A percentile compares a stretch with the other conserved stretches of the same genome.
Evolutionary conservation across 495 filamentous ascomycete species (phyloP).

Genomic region (Peziza echinospora): DNA sequence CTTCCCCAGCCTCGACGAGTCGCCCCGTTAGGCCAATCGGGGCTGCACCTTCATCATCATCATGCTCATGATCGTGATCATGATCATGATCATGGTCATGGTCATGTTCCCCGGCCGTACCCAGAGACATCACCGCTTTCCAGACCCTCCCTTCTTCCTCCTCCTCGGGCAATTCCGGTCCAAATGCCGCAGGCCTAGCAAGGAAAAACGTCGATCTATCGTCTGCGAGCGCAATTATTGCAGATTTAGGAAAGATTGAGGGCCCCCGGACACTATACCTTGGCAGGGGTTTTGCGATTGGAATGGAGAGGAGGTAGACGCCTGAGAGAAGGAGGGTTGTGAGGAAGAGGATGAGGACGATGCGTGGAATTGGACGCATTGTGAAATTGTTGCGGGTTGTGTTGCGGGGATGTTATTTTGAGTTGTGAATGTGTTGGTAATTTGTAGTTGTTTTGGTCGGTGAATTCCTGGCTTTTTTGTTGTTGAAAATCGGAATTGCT

Average conservation of each 20-base stretch:
- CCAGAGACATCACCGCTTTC: conserved; percentile 84
- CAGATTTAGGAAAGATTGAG: conserved; percentile 80
- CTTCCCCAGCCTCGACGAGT: not conserved
- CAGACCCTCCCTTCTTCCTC: conserved; percentile 57
- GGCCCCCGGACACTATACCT: conserved; percentile 25
- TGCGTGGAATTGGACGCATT: not conserved
- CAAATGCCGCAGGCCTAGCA: conserved; percentile 82
- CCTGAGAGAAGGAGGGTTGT: conserved; percentile 34
- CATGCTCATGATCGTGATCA: too few species aligned
- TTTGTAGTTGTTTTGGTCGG: too few species aligned
- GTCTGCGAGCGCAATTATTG: conserved; percentile 86
- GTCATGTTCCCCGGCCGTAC: conserved; percentile 32
- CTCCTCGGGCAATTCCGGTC: conserved; percentile 48
- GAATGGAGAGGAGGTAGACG: conserved; percentile 31
- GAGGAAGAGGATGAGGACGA: conserved; percentile 21
- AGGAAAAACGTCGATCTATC: conserved; percentile 95
- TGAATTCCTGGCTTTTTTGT: too few species aligned
- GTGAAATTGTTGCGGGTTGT: too few species aligned
- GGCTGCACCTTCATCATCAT: too few species aligned
- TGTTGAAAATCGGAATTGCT: too few species aligned
- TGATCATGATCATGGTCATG: too few species aligned
- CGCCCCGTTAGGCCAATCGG: conserved; percentile 43
- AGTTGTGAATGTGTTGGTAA: too few species aligned
- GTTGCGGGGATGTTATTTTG: too few species aligned
- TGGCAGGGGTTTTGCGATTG: conserved; percentile 21